Percentiles rank a stretch among this genome's conserved stretches.
Evolutionary conservation across 176 grass and related monocot genomes (phyloP).

Genomic region (Cocos nucifera): DNA sequence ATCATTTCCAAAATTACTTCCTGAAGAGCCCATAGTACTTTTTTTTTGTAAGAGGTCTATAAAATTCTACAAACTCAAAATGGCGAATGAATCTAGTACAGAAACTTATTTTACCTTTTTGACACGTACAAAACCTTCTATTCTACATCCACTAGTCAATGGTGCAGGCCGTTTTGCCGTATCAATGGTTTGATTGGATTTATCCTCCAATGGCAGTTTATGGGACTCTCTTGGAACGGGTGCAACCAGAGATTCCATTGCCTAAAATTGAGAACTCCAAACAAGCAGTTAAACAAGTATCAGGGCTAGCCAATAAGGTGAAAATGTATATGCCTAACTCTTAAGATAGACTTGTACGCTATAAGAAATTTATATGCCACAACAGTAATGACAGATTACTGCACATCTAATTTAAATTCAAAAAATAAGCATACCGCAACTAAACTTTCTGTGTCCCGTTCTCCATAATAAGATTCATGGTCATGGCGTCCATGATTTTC

Average conservation of each 20-base stretch:
- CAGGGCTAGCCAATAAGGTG: no score
- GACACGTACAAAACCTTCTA: slow-evolving; percentile 95
- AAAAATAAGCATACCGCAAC: slow-evolving; percentile 61
- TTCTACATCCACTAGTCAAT: slow-evolving; percentile 72
- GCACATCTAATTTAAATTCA: neutral
- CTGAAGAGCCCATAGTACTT: no score
- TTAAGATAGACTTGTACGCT: no score
- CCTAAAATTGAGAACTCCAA: slow-evolving; percentile 29
- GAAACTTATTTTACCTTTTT: slow-evolving; percentile 58
- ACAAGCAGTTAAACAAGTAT: slow-evolving; percentile 22
- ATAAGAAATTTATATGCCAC: no score
- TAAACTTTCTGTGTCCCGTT: slow-evolving; percentile 97
- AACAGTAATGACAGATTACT: no score
- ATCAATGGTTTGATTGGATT: slow-evolving; percentile 59
- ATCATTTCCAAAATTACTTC: no score
- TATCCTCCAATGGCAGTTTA: slow-evolving; percentile 64
- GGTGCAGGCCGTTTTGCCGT: slow-evolving; percentile 84
- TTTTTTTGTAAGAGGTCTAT: no score
- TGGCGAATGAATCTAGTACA: no score
- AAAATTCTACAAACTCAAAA: no score
- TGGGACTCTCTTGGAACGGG: slow-evolving; percentile 62
- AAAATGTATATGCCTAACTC: no score
- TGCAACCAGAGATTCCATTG: slow-evolving; percentile 88
- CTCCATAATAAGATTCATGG: slow-evolving; percentile 97
- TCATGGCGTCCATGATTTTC: slow-evolving; percentile 93